A percentile compares a stretch with the other conserved stretches of the same genome.
These are phyloP conservation scores for Colletotrichum eleusines DNA, from an alignment of 2,329 filamentous ascomycete species.

Conservation along the genomic window DNA sequence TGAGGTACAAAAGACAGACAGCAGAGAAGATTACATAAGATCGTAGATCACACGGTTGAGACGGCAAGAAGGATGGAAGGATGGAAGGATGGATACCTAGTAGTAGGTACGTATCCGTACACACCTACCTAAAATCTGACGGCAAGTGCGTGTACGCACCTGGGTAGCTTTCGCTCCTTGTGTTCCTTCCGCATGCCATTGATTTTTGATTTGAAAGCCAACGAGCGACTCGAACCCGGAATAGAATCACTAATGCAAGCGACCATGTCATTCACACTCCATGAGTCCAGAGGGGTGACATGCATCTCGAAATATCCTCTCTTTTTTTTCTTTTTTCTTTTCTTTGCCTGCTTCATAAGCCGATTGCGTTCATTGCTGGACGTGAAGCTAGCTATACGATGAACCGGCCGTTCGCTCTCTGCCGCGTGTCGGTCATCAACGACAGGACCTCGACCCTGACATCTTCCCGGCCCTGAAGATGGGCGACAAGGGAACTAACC, in stretches of 20 bases:
- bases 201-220: background rate
- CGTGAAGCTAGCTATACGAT: background rate
- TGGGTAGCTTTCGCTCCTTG: background rate
- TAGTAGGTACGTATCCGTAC: background rate
- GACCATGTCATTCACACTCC: conserved; percentile 1
- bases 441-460: background rate
- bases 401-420: background rate
- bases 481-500: background rate
- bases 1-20: no score
- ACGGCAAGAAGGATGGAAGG: background rate
- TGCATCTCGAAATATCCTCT: background rate
- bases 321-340: no score
- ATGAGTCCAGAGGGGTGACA: background rate
- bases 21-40: background rate
- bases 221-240: background rate
- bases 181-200: background rate
- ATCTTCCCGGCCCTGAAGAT: background rate
- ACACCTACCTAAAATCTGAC: no score
- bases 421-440: background rate
- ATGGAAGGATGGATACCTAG: conserved; percentile 14
- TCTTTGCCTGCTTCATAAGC: background rate
- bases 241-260: conserved; percentile 23
- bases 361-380: background rate
- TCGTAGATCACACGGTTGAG: background rate
- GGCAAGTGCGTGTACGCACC: no score